Conservation (phyloP, 768 basidiomycete genomes). For the Pisolithus albus region DNA sequence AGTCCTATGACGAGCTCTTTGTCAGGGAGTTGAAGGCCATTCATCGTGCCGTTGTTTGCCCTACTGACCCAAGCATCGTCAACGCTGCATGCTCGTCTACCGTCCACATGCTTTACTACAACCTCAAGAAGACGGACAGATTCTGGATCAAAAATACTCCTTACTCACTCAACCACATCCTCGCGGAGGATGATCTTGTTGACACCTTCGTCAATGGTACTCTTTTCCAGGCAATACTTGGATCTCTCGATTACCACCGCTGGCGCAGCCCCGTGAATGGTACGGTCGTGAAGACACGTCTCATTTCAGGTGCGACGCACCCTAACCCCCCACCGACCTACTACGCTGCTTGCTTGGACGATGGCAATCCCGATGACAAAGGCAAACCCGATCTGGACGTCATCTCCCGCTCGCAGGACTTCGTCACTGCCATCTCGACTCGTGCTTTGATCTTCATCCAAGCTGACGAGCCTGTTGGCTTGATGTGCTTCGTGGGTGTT, state of each 20-base stretch:
- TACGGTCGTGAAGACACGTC: conserved; percentile 31
- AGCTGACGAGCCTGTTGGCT: conserved; percentile 44
- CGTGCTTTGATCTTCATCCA: conserved; percentile 43
- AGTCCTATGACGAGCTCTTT: conserved; percentile 53
- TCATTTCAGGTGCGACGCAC: conserved; percentile 38
- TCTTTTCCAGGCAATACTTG: conserved; percentile 53
- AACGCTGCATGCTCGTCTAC: conserved; percentile 50
- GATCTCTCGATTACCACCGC: conserved; percentile 50
- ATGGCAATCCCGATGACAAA: conserved; percentile 16
- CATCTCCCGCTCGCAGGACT: conserved; percentile 14
- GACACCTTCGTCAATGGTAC: conserved; percentile 43
- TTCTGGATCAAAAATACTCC: conserved; percentile 61
- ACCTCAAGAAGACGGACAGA: conserved; percentile 36
- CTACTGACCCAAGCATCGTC: conserved; percentile 30
- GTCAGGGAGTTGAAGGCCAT: conserved; percentile 34
- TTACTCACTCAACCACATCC: conserved; percentile 54
- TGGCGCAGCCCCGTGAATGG: conserved; percentile 57
- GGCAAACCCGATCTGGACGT: conserved; percentile 21
- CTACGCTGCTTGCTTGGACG: conserved; percentile 34
- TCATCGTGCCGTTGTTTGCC: conserved; percentile 33
- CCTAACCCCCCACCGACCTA: conserved; percentile 20
- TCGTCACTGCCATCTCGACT: background rate
- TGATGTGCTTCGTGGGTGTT: conserved; percentile 48
- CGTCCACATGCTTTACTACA: conserved; percentile 33
- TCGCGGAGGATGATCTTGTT: conserved; percentile 35